Evolutionary conservation across 768 basidiomycete genomes (phyloP).

Genomic region (Ramaria sp.): DNA sequence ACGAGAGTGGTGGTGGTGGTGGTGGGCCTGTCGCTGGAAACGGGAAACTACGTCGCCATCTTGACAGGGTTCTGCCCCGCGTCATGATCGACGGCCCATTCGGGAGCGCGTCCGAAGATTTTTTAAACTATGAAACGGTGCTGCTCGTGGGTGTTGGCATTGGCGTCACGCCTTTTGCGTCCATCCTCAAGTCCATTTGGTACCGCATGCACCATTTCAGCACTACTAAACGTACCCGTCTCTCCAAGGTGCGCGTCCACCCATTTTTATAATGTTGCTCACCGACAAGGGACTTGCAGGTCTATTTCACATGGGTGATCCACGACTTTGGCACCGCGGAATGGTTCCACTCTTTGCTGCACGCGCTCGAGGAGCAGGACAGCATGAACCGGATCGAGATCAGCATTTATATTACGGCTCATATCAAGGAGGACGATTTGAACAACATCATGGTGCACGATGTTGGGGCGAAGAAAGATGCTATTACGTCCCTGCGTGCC

Average conservation of each 20-base stretch:
- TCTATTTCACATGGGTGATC: conserved; percentile 93
- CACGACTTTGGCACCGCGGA: conserved; percentile 82
- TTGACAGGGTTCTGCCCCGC: conserved; percentile 72
- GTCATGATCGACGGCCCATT: conserved; percentile 97
- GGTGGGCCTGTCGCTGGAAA: conserved; percentile 51
- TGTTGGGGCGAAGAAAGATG: conserved; percentile 86
- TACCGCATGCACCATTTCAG: conserved; percentile 90
- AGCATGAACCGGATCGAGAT: conserved; percentile 78
- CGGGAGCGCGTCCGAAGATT: conserved; percentile 80
- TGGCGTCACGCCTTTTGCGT: conserved; percentile 93
- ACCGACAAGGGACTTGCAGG: conserved; percentile 21
- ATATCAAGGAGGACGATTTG: conserved; percentile 84
- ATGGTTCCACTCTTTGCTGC: conserved; percentile 90
- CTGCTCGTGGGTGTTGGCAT: conserved; percentile 89
- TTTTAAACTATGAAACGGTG: conserved; percentile 79
- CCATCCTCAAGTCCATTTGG: conserved; percentile 86
- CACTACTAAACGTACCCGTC: conserved; percentile 59
- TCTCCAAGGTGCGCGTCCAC: conserved; percentile 52
- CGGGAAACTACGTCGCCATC: conserved; percentile 42
- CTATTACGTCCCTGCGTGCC: conserved; percentile 77
- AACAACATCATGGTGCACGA: conserved; percentile 89
- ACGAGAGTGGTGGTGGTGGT: conserved; percentile 20
- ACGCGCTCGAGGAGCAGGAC: conserved; percentile 91
- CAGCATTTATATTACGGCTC: conserved; percentile 86
- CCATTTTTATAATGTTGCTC: not conserved